Conservation (phyloP, 2,329 filamentous ascomycete species). For the Seiridium cupressi region DNA sequence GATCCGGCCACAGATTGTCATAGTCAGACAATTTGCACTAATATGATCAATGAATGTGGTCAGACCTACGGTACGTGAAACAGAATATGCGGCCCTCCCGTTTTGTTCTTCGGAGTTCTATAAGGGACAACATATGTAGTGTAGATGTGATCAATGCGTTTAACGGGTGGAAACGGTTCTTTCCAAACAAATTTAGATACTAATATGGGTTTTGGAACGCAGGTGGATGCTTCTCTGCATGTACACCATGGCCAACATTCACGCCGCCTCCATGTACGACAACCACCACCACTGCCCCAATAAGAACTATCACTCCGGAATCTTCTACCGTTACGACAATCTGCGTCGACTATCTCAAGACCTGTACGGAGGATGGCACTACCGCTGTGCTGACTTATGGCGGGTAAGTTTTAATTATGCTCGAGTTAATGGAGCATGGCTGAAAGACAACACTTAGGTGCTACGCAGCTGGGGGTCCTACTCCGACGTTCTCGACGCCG, state of each 20-base stretch:
- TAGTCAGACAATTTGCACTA: constrained; percentile 13
- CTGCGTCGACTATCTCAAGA: neutral
- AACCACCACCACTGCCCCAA: neutral
- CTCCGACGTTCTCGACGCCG: neutral
- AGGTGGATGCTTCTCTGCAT: constrained; percentile 13
- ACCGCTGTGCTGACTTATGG: constrained; percentile 1
- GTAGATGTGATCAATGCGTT: no score
- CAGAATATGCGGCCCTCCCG: no score
- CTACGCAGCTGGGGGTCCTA: neutral
- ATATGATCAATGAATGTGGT: constrained; percentile 18
- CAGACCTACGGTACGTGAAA: neutral
- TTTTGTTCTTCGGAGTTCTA: no score
- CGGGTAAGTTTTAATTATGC: neutral
- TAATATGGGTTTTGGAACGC: no score
- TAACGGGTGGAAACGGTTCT: no score
- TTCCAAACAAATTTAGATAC: no score
- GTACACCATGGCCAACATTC: constrained; percentile 3
- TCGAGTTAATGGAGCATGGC: neutral
- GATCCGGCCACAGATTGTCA: constrained; percentile 4
- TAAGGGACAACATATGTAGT: no score
- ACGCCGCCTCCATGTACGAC: constrained; percentile 7
- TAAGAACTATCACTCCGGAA: no score
- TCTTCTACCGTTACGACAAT: neutral
- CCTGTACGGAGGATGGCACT: neutral
- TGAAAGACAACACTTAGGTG: neutral